Percentiles rank a stretch among this genome's conserved stretches.
Conservation (phyloP, 2,329 filamentous ascomycete genomes). For the Bipolaris sorokiniana region DNA sequence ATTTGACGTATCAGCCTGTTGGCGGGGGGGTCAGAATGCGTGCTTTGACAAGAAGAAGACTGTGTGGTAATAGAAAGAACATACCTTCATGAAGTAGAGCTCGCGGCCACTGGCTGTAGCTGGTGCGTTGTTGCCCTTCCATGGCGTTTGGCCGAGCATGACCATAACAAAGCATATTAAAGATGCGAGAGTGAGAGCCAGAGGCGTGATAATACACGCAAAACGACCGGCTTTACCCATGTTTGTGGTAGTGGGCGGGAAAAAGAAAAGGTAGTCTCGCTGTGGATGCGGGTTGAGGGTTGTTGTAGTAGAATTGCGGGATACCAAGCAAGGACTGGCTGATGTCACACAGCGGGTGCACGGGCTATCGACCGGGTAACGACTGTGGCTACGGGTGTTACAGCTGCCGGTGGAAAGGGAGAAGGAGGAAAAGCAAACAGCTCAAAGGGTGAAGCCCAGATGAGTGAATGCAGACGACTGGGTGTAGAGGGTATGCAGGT, state of each 20-base stretch:
- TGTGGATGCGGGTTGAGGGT: not conserved
- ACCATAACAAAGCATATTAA: slow-evolving; percentile 71
- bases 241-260: slow-evolving; percentile 33
- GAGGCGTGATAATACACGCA: slow-evolving; percentile 85
- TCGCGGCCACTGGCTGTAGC: slow-evolving; percentile 54
- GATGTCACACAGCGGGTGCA: slow-evolving; percentile 12
- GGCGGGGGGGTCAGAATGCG: slow-evolving; percentile 20
- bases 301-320: slow-evolving; percentile 7
- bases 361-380: slow-evolving; percentile 3
- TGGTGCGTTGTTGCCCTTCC: slow-evolving; percentile 37
- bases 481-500: not conserved
- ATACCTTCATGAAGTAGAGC: slow-evolving; percentile 62
- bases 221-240: slow-evolving; percentile 80
- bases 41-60: not conserved
- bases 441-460: not conserved
- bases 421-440: not conserved
- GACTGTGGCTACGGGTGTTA: not conserved
- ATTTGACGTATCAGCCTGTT: slow-evolving; percentile 52
- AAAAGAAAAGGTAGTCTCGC: not conserved
- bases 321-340: slow-evolving; percentile 13
- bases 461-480: not conserved
- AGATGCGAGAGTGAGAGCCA: slow-evolving; percentile 77
- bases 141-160: slow-evolving; percentile 63
- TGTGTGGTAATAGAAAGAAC: slow-evolving; percentile 57
- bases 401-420: not conserved